Conservation (phyloP, 2,329 filamentous ascomycete species). For the Colletotrichum zoysiae region DNA sequence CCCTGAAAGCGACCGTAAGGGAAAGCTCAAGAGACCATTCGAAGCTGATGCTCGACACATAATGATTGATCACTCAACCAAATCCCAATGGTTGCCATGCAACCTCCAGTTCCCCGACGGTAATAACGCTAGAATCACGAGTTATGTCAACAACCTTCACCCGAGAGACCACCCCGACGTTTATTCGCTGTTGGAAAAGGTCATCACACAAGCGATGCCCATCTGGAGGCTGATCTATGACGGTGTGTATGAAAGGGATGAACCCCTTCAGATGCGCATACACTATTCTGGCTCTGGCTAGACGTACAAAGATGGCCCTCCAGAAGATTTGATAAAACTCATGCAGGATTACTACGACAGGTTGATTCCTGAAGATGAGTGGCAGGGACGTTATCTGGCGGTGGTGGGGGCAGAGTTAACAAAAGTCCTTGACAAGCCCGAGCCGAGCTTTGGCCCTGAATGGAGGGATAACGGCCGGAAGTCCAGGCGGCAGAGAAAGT, state of each 20-base stretch:
- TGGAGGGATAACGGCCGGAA: neutral
- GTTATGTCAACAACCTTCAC: conserved; percentile 20
- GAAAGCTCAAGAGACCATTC: no score
- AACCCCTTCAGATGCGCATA: conserved; percentile 5
- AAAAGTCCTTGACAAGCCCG: neutral
- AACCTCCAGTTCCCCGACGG: conserved; percentile 13
- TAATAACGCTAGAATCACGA: conserved; percentile 12
- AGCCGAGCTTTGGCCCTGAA: neutral
- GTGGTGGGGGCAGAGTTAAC: no score
- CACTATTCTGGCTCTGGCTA: neutral
- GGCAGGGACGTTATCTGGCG: neutral
- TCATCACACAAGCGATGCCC: conserved; percentile 7
- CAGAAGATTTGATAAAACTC: no score
- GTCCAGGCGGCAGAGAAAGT: neutral
- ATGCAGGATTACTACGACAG: neutral
- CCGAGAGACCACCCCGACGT: conserved; percentile 8
- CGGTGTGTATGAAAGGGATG: conserved; percentile 1
- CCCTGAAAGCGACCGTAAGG: no score
- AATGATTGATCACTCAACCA: no score
- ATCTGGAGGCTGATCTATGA: neutral
- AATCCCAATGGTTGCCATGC: conserved; percentile 15
- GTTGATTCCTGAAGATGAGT: neutral
- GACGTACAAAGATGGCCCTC: neutral
- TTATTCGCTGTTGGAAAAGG: conserved; percentile 6
- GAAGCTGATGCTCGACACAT: no score